A percentile compares a stretch with the other conserved stretches of the same genome.
Conservation (phyloP, 768 basidiomycete species). For the Mycena alexandri region DNA sequence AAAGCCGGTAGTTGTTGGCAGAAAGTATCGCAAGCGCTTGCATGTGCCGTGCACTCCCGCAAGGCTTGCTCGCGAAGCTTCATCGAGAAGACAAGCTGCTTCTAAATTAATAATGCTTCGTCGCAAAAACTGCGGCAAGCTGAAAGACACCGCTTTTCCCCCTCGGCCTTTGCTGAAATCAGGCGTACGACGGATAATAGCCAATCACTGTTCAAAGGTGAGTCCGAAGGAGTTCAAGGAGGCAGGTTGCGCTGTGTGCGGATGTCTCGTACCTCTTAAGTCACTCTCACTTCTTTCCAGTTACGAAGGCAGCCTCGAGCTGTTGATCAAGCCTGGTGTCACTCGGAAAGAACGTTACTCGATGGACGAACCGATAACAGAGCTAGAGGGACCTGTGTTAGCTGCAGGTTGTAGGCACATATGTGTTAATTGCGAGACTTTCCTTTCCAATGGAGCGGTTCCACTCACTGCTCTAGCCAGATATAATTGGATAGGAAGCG, state of each 20-base stretch:
- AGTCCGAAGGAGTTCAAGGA: neutral
- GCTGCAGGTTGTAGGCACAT: neutral
- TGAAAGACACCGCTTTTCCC: slow-evolving; percentile 3
- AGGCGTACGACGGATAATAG: neutral
- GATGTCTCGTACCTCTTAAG: neutral
- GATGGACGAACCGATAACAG: neutral
- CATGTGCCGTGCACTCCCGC: neutral
- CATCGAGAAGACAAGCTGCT: neutral
- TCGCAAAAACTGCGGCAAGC: too few relatives aligned
- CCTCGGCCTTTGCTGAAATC: neutral
- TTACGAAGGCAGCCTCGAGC: neutral
- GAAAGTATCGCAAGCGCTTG: neutral
- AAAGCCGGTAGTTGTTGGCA: neutral
- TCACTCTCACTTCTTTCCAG: neutral
- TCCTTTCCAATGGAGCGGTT: too few relatives aligned
- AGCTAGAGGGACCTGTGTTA: neutral
- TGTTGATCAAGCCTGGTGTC: neutral
- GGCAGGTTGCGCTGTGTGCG: neutral
- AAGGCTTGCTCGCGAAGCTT: neutral
- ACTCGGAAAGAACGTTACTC: neutral
- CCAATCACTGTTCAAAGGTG: neutral
- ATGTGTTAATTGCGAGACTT: too few relatives aligned
- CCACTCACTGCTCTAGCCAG: too few relatives aligned
- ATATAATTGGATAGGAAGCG: too few relatives aligned
- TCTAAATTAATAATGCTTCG: neutral